Evolutionary conservation across 2,329 filamentous ascomycete species (phyloP).

Genomic region (Arthrobotrys iridis): DNA sequence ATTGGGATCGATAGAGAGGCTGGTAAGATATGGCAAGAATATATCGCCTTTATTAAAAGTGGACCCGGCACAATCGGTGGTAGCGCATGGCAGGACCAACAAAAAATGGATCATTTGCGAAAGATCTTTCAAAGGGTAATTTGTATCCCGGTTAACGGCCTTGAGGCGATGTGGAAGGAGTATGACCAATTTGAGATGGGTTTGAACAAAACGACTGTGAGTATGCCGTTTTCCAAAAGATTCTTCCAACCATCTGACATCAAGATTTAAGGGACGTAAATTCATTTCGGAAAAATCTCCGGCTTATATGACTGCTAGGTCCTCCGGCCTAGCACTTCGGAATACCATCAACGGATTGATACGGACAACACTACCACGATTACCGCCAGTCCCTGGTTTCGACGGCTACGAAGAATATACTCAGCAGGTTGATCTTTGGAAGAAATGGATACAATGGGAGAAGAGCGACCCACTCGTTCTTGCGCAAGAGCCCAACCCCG

Average conservation of each 20-base stretch:
- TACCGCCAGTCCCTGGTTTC: constrained; percentile 85
- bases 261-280: constrained; percentile 81
- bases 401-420: constrained; percentile 86
- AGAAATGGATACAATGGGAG: constrained; percentile 94
- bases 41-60: constrained; percentile 89
- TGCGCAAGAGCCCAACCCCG: constrained; percentile 67
- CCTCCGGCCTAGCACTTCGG: constrained; percentile 87
- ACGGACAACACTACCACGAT: constrained; percentile 78
- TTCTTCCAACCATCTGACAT: constrained; percentile 4
- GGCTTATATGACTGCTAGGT: constrained; percentile 94
- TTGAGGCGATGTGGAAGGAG: constrained; percentile 92
- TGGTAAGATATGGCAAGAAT: constrained; percentile 90
- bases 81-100: constrained; percentile 91
- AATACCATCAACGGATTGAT: constrained; percentile 82
- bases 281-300: constrained; percentile 92
- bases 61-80: constrained; percentile 87
- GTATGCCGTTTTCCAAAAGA: constrained; percentile 58
- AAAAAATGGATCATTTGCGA: constrained; percentile 94
- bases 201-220: constrained; percentile 88
- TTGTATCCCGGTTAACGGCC: constrained; percentile 81
- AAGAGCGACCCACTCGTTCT: constrained; percentile 90
- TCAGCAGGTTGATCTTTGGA: constrained; percentile 88
- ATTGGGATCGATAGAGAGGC: constrained; percentile 92
- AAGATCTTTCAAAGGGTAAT: constrained; percentile 94
- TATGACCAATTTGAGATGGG: constrained; percentile 97